These are phyloP conservation scores for Xylaria polymorpha DNA, from an alignment of 2,329 filamentous ascomycete genomes.

Conservation along the genomic window DNA sequence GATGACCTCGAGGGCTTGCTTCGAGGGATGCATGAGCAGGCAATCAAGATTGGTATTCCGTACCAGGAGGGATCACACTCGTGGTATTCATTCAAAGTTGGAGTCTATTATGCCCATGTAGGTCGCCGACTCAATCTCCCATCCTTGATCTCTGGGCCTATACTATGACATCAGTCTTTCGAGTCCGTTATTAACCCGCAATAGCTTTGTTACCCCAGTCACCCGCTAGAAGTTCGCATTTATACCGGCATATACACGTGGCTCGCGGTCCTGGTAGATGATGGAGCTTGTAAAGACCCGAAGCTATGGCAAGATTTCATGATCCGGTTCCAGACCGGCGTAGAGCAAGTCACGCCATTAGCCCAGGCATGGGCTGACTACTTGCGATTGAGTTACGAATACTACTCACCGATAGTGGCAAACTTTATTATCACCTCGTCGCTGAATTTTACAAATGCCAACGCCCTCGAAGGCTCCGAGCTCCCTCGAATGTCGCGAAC, in stretches of 20 bases:
- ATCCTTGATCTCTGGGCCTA: neutral
- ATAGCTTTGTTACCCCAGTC: slow-evolving; percentile 32
- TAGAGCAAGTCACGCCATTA: slow-evolving; percentile 39
- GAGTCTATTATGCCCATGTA: slow-evolving; percentile 32
- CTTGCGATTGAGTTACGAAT: slow-evolving; percentile 40
- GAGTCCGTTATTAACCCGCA: slow-evolving; percentile 10
- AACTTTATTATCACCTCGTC: slow-evolving; percentile 47
- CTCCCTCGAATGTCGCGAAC: slow-evolving; percentile 40
- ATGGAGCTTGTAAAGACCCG: slow-evolving; percentile 41
- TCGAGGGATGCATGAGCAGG: slow-evolving; percentile 32
- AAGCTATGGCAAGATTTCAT: slow-evolving; percentile 44
- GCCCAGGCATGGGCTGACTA: slow-evolving; percentile 43
- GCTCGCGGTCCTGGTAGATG: slow-evolving; percentile 48
- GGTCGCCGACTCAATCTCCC: slow-evolving; percentile 1
- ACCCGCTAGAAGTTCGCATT: slow-evolving; percentile 45
- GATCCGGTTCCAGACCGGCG: slow-evolving; percentile 40
- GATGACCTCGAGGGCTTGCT: slow-evolving; percentile 33
- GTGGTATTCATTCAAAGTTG: slow-evolving; percentile 35
- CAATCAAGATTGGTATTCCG: slow-evolving; percentile 32
- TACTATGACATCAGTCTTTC: neutral
- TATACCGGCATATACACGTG: slow-evolving; percentile 51
- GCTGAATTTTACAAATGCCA: slow-evolving; percentile 48
- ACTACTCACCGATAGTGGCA: slow-evolving; percentile 46
- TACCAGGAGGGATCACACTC: slow-evolving; percentile 30
- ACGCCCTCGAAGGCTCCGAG: slow-evolving; percentile 43